phyloP scores from a whole-genome alignment of 2,329 filamentous ascomycete species.

The Tothia fuscella region DNA sequence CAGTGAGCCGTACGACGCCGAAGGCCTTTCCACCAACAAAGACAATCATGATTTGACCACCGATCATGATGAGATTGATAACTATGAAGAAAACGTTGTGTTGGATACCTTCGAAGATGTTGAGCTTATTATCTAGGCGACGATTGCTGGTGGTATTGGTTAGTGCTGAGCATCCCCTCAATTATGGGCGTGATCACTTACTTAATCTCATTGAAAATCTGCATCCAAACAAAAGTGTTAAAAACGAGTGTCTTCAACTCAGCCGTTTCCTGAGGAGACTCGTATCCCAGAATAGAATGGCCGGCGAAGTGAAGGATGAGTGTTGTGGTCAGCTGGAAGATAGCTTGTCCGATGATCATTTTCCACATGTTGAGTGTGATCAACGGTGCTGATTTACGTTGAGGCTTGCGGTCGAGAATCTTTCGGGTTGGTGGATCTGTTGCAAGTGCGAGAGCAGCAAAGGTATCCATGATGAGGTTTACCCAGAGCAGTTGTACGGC shows the following conservation, averaged over 20 bases:
- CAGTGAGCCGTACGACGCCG: conserved; percentile 56
- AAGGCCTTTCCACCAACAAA: conserved; percentile 77
- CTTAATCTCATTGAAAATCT: conserved; percentile 97
- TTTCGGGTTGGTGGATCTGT: conserved; percentile 80
- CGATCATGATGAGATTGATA: conserved; percentile 80
- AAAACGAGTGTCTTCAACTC: conserved; percentile 60
- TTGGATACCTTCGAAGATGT: conserved; percentile 81
- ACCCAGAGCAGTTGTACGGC: conserved; percentile 93
- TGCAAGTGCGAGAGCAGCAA: conserved; percentile 80
- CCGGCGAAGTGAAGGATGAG: conserved; percentile 75
- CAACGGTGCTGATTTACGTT: conserved; percentile 59
- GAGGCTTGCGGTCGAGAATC: conserved; percentile 68
- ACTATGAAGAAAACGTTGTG: conserved; percentile 80
- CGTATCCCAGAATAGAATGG: conserved; percentile 41
- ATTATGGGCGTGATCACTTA: conserved; percentile 39
- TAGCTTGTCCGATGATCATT: conserved; percentile 89
- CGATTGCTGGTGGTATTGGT: conserved; percentile 32
- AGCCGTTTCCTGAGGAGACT: conserved; percentile 32
- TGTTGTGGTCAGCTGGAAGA: conserved; percentile 73
- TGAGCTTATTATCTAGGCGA: conserved; percentile 86
- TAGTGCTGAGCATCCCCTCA: not conserved
- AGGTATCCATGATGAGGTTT: conserved; percentile 94
- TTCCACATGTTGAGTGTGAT: conserved; percentile 97
- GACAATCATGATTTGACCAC: conserved; percentile 79
- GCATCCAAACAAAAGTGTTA: conserved; percentile 99